Base-by-base conservation (phyloP, 2,329 filamentous ascomycete genomes). In the Microcyclospora tardicrescens region DNA sequence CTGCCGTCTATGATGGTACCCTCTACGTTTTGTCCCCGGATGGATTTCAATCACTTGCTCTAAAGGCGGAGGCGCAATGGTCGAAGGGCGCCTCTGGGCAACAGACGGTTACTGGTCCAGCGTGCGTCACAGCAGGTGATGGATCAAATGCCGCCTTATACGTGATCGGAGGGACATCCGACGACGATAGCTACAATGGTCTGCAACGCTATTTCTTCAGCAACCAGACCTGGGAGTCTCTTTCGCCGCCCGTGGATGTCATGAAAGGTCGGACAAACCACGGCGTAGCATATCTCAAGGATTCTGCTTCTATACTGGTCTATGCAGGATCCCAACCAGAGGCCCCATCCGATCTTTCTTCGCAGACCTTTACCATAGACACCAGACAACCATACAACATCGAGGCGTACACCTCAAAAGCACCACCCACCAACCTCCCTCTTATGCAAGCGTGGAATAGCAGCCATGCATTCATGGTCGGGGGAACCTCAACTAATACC, bases 1-100 rank as follows among this genome's bases (percentile, higher is more conserved):
- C 86, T 41, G 75, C 81, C 54, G 72, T 95, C 44, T 70, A 84
- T 65, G 70, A 86, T 56, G 79, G 86, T 59, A 85, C 78, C 10
- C 75, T 96, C 38, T 96, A 93, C 65, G 78, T 82, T 34, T 93
- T 84, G 60, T 84, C 84, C 5, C 63, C 76, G 8, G 63, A 74
- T 34, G 82, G 77, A 19, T 87, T 96, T 52, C 75, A 86, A 57
- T 81, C 81, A 8, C 62, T 96, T 47, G 61, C 69, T 10, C 63
- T 96, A 46, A 63, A 73, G 45, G 61, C 77, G 47, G 81, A 81
- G 36, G 81, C 77, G 35, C 62, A 75, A 62, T 95, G 89, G 89
- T 65, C 72, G 46, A 57, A 68, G 48, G 60, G 91, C 48, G 54
- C 69, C 1, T 71, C 71, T 57, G 84, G 84, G 35, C 19, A 24